These are phyloP conservation scores for Mycena crocata DNA, from an alignment of 768 basidiomycete species.

Conservation along the genomic window DNA sequence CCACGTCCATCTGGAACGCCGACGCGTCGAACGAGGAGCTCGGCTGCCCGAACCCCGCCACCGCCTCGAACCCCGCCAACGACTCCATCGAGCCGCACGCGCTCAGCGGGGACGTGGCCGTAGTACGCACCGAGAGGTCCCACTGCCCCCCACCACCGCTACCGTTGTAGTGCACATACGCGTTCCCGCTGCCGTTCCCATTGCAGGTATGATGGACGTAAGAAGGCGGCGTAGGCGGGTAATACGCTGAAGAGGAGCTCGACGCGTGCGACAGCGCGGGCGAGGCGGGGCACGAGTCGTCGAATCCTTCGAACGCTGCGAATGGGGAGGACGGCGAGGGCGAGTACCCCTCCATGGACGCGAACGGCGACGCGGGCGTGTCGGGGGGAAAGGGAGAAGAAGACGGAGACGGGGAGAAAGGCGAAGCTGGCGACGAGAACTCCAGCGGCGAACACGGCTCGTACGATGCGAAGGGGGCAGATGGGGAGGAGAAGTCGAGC, in stretches of 20 bases:
- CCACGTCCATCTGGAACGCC: not conserved
- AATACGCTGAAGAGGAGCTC: not conserved
- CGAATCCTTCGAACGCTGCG: too few relatives aligned
- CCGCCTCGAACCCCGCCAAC: not conserved
- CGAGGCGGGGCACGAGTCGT: conserved; percentile 15
- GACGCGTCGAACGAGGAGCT: not conserved
- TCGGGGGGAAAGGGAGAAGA: not conserved
- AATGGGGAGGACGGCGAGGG: conserved; percentile 1
- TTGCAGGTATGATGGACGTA: not conserved
- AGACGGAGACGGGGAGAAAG: not conserved
- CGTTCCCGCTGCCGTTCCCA: not conserved
- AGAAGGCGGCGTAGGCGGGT: not conserved
- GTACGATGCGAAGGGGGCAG: not conserved
- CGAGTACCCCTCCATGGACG: not conserved
- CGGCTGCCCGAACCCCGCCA: too few relatives aligned
- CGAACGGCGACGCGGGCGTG: not conserved
- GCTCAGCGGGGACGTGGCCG: not conserved
- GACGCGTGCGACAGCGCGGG: conserved; percentile 17
- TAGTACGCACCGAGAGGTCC: conserved; percentile 3
- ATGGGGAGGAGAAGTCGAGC: not conserved
- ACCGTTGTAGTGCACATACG: too few relatives aligned
- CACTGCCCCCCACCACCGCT: too few relatives aligned
- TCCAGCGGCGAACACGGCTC: not conserved
- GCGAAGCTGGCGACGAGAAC: not conserved
- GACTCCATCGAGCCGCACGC: conserved; percentile 10